phyloP scores from a whole-genome alignment of 176 grass and related monocot genomes.

The Tuctoria greenei region DNA sequence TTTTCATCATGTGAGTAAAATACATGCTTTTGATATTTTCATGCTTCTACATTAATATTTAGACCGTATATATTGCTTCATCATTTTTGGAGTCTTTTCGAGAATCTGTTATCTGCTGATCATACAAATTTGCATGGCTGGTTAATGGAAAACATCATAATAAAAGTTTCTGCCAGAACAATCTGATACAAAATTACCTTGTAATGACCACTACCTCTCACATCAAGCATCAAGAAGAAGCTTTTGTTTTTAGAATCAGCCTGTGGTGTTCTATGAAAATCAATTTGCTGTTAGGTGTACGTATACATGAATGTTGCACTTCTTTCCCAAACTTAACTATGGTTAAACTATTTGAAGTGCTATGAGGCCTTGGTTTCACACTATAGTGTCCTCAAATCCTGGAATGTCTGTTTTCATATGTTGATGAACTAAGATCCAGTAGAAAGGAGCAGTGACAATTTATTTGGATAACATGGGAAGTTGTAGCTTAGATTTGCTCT shows the following conservation, averaged over 20 bases:
- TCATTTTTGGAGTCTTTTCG: constrained; percentile 2
- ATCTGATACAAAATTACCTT: not conserved
- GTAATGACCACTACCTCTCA: not conserved
- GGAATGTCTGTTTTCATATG: not conserved
- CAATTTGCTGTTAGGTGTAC: not conserved
- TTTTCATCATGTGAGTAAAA: constrained; percentile 78
- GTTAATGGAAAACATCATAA: not conserved
- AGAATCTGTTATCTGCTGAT: constrained; percentile 15
- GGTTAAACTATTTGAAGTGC: not conserved
- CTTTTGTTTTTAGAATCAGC: not conserved
- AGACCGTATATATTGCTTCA: not conserved
- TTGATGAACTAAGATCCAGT: not conserved
- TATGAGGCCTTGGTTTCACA: not conserved
- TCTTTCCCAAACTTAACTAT: not conserved
- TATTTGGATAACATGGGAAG: not conserved
- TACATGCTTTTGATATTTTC: not conserved
- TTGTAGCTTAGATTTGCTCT: not conserved
- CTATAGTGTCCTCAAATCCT: not conserved
- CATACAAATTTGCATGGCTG: constrained; percentile 15
- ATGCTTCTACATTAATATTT: constrained; percentile 24
- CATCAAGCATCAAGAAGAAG: not conserved
- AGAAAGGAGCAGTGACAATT: not conserved
- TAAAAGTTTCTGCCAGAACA: constrained; percentile 21
- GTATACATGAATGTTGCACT: not conserved
- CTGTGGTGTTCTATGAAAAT: not conserved